Percentiles rank a stretch among this genome's conserved stretches.
Conservation (phyloP, 2,329 filamentous ascomycete genomes). For the Neofusicoccum laricinum region DNA sequence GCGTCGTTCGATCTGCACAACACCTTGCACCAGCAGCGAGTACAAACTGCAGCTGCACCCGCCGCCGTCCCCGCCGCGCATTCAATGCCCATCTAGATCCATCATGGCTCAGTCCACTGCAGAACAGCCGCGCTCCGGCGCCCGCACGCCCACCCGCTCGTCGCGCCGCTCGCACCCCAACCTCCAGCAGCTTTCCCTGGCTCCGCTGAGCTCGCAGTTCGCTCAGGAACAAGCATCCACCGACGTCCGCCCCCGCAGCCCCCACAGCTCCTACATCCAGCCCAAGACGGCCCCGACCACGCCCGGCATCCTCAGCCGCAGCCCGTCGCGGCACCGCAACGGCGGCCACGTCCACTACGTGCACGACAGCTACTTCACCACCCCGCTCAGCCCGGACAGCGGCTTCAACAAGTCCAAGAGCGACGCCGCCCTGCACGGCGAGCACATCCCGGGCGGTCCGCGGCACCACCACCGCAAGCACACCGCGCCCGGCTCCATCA, state of each 20-base stretch:
- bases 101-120: conserved; percentile 9
- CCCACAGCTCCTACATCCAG: conserved; percentile 46
- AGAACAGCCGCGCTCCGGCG: conserved; percentile 8
- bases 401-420: conserved; percentile 46
- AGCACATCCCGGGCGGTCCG: conserved; percentile 19
- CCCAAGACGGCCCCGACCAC: conserved; percentile 48
- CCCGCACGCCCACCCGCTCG: conserved; percentile 18
- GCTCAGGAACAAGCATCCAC: conserved; percentile 45
- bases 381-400: not conserved
- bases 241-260: conserved; percentile 30
- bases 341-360: conserved; percentile 21
- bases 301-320: conserved; percentile 46
- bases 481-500: conserved; percentile 23
- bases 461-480: conserved; percentile 29
- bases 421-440: conserved; percentile 40
- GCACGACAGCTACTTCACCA: conserved; percentile 10
- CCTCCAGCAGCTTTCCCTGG: conserved; percentile 59
- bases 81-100: not conserved
- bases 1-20: conserved; percentile 2
- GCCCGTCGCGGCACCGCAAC: conserved; percentile 37
- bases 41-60: not conserved
- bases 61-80: not conserved
- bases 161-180: conserved; percentile 57
- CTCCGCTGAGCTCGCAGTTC: conserved; percentile 56
- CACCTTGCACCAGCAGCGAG: not conserved